phyloP scores from a whole-genome alignment of 176 grass and related monocot species.

The Alopecurus myosuroides region DNA sequence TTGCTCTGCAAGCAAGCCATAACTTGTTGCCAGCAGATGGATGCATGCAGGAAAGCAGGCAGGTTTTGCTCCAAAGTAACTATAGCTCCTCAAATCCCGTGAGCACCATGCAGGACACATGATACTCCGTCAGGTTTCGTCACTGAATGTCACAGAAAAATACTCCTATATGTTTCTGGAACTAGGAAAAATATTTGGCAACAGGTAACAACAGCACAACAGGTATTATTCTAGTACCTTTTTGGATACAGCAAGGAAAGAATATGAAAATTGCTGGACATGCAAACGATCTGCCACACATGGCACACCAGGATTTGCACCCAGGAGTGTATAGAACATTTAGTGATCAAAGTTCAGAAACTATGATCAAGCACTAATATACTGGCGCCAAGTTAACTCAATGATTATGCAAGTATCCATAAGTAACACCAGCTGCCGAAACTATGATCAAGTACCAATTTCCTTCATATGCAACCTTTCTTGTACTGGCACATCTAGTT shows the following conservation, averaged over 20 bases:
- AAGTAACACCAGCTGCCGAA: neutral
- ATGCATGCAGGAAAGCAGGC: neutral
- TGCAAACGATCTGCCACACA: neutral
- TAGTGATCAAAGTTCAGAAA: neutral
- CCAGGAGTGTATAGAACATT: neutral
- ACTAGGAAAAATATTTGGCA: neutral
- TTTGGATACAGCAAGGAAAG: neutral
- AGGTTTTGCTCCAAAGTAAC: constrained; percentile 3
- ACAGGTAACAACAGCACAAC: neutral
- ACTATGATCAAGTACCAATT: neutral
- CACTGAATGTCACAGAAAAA: neutral
- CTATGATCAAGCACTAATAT: neutral
- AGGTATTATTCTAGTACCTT: neutral
- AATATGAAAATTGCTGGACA: neutral
- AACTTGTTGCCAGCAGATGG: neutral
- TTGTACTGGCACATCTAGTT: neutral
- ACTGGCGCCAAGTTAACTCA: neutral
- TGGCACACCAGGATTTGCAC: neutral
- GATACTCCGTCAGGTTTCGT: neutral
- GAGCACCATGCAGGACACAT: neutral
- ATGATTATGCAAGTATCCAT: neutral
- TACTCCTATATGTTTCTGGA: neutral
- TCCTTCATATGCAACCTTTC: neutral
- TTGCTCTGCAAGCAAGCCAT: neutral
- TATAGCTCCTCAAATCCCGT: neutral